phyloP scores from a whole-genome alignment of 352 stramenopile species.

The Globisporangium okanoganense region DNA sequence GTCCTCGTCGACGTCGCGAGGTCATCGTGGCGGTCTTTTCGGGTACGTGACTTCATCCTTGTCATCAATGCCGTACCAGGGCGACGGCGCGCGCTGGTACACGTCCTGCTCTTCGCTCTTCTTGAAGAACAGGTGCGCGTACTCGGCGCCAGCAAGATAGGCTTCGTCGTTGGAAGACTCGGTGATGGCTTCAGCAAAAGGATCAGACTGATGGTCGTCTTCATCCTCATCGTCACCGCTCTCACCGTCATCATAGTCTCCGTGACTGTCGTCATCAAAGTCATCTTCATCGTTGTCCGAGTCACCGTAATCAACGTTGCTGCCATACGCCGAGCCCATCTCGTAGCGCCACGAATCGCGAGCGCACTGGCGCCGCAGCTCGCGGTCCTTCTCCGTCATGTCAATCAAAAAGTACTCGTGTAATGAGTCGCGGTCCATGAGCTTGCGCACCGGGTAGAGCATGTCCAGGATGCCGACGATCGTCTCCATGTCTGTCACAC shows the following conservation, averaged over 20 bases:
- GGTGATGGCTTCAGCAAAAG: neutral
- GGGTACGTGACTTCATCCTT: neutral
- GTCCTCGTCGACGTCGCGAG: neutral
- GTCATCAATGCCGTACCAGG: neutral
- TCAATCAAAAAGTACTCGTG: no score
- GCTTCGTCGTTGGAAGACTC: neutral
- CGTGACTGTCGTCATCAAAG: no score
- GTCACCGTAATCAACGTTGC: neutral
- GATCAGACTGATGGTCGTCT: no score
- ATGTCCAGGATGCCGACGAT: neutral
- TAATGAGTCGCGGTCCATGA: neutral
- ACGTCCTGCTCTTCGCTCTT: neutral
- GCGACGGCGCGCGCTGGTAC: neutral
- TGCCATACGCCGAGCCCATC: neutral
- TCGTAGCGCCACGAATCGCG: no score
- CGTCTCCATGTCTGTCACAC: neutral
- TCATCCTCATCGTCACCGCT: neutral
- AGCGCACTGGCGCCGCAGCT: no score
- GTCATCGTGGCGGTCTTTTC: neutral
- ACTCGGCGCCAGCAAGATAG: neutral
- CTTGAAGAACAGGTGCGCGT: neutral
- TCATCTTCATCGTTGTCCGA: neutral
- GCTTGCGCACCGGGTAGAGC: neutral
- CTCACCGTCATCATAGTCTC: neutral
- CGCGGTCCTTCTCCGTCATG: neutral